Conservation (phyloP, 805 yeast species). For the Metschnikowia lunata region DNA sequence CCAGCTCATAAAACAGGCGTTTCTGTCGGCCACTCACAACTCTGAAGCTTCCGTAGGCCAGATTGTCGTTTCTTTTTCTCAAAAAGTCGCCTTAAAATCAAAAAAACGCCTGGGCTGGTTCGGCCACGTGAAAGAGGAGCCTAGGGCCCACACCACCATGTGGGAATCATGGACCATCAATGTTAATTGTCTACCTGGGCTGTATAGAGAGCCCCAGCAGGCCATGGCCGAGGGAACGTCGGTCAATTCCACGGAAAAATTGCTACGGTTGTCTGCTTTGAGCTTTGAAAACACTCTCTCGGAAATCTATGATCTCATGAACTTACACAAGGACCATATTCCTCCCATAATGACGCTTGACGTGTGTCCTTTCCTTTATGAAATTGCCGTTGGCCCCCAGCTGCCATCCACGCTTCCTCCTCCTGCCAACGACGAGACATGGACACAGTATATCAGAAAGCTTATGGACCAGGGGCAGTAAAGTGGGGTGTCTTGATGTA, state of each 20-base stretch:
- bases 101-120: slow-evolving; percentile 54
- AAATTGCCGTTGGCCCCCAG: slow-evolving; percentile 23
- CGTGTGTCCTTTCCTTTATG: slow-evolving; percentile 57
- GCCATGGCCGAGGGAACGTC: slow-evolving; percentile 5
- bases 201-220: slow-evolving; percentile 7
- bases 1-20: slow-evolving; percentile 27
- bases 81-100: slow-evolving; percentile 32
- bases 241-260: slow-evolving; percentile 22
- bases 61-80: slow-evolving; percentile 36
- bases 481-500: too few species aligned
- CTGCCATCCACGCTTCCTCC: slow-evolving; percentile 9
- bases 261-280: slow-evolving; percentile 26
- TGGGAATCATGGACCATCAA: slow-evolving; percentile 74
- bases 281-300: slow-evolving; percentile 40
- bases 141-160: slow-evolving; percentile 37
- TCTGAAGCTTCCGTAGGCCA: slow-evolving; percentile 26
- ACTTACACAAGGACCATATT: slow-evolving; percentile 57
- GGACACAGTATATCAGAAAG: slow-evolving; percentile 33
- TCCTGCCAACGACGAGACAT: slow-evolving; percentile 29
- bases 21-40: slow-evolving; percentile 18
- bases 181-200: slow-evolving; percentile 40
- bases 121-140: slow-evolving; percentile 28
- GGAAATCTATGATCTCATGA: slow-evolving; percentile 49
- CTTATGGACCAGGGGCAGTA: slow-evolving; percentile 14
- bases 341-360: slow-evolving; percentile 72